phyloP scores from a whole-genome alignment of 2,329 filamentous ascomycete genomes.

The Phyllosticta ampelicida region DNA sequence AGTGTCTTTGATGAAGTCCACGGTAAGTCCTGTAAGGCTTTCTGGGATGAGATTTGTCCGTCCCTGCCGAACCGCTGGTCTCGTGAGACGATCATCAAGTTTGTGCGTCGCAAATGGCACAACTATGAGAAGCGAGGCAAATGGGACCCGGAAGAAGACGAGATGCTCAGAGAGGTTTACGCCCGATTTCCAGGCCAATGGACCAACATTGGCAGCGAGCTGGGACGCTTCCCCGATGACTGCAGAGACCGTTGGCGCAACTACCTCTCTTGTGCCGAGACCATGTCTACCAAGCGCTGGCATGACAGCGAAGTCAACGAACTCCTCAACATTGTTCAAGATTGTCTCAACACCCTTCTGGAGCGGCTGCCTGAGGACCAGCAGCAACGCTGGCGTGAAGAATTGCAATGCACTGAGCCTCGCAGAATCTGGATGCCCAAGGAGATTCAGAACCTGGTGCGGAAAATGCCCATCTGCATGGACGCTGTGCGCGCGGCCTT shows the following conservation, averaged over 20 bases:
- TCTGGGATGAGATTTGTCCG: constrained; percentile 24
- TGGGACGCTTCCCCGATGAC: constrained; percentile 54
- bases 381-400: constrained; percentile 10
- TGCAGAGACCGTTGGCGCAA: constrained; percentile 61
- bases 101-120: constrained; percentile 53
- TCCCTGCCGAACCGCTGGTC: constrained; percentile 23
- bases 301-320: constrained; percentile 46
- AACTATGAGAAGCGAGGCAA: constrained; percentile 49
- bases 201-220: constrained; percentile 46
- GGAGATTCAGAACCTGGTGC: constrained; percentile 21
- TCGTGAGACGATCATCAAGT: constrained; percentile 25
- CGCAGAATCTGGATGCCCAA: constrained; percentile 14
- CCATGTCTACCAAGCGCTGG: constrained; percentile 47
- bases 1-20: constrained; percentile 7
- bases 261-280: constrained; percentile 49
- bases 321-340: constrained; percentile 43
- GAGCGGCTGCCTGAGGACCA: constrained; percentile 18
- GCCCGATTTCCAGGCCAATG: constrained; percentile 46
- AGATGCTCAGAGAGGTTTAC: constrained; percentile 40
- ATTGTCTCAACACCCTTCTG: constrained; percentile 42
- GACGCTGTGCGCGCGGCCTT: constrained; percentile 1
- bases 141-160: constrained; percentile 51
- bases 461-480: constrained; percentile 15
- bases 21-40: constrained; percentile 9
- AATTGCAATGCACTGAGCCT: constrained; percentile 14